Conservation (phyloP, 2,329 filamentous ascomycete species). For the Diplodia intermedia region DNA sequence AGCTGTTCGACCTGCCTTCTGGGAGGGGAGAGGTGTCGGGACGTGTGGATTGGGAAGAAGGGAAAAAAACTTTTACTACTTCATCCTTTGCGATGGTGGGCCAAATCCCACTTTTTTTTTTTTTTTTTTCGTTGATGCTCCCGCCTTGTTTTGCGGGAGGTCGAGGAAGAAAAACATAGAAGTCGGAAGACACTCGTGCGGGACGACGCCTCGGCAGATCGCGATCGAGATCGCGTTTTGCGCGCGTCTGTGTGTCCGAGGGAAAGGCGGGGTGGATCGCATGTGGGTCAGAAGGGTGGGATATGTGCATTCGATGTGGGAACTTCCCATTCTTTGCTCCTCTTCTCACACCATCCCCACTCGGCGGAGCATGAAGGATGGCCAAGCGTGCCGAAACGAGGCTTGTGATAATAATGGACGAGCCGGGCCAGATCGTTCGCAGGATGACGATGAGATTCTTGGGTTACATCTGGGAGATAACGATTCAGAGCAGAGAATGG, state of each 20-base stretch:
- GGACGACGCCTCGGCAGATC: neutral
- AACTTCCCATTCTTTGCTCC: neutral
- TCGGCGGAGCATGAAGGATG: neutral
- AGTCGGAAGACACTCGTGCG: neutral
- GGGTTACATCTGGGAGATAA: neutral
- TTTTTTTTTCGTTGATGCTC: slow-evolving; percentile 25
- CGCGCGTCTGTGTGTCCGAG: neutral
- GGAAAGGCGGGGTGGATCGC: neutral
- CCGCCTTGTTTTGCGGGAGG: neutral
- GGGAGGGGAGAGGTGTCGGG: too few species aligned
- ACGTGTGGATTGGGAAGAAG: neutral
- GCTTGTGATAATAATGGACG: neutral
- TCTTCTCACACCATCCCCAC: neutral
- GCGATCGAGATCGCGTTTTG: neutral
- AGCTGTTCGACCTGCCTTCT: neutral
- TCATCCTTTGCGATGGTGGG: slow-evolving; percentile 6
- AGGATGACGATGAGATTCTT: neutral
- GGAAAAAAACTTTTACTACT: neutral
- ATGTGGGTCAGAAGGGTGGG: neutral
- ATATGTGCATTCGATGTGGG: neutral
- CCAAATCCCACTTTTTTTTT: slow-evolving; percentile 25
- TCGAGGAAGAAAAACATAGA: slow-evolving; percentile 16
- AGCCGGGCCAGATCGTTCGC: neutral
- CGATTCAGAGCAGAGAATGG: neutral
- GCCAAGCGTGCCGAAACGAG: neutral